Base-by-base conservation (phyloP, 495 filamentous ascomycete genomes). In the Darksidea phi region DNA sequence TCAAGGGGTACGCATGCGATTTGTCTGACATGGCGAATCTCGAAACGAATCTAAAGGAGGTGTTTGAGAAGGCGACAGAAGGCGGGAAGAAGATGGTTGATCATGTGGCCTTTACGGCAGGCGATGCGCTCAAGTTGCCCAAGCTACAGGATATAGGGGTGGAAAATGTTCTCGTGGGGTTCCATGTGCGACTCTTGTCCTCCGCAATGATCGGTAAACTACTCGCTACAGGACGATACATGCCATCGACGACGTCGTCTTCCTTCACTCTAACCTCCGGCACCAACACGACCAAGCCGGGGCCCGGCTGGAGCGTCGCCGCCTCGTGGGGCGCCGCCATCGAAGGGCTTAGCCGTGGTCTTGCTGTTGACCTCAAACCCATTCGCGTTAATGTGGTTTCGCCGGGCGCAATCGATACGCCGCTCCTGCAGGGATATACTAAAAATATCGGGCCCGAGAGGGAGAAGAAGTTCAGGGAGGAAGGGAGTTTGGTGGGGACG, bases 101-200 rank as follows among this genome's bases (percentile, higher is more conserved):
- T 70, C 86, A 88, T 63, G 75, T 88, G 25, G 79, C 85, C 56
- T 82, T 75, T 73, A 87, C 85, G 0, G 85, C 86, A 0, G 84
- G 77, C 10, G 73, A 85, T 53, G 56, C 68, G 3, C 74, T 81
- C 0, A 18, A 69, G 8, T 51, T 77, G 6, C 59, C 59, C 0
- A 66, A 68, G 7, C 37, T 84, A 2, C 17, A 69, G 5, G 74
- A 80, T 15, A 37, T 78, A 5, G 76, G 72, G 1, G 57, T 77
- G 8, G 73, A 74, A 0, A 47, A 13, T 24, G 47, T 51, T 2
- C 7, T 54, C n/a, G 20, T 0, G 2, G 24, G 18, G 0, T 43
- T 20, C 17, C 42, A 37, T 15, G 73, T 88, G 26, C 80, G 84
- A 0, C 73, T 83, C 64, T 66, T 80, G 26, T 78, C 73, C n/a